Evolutionary conservation across 1,284 basidiomycete genomes (phyloP), one percentile per base, ranked within the genome.

Genomic region (Marasmius oreades): DNA sequence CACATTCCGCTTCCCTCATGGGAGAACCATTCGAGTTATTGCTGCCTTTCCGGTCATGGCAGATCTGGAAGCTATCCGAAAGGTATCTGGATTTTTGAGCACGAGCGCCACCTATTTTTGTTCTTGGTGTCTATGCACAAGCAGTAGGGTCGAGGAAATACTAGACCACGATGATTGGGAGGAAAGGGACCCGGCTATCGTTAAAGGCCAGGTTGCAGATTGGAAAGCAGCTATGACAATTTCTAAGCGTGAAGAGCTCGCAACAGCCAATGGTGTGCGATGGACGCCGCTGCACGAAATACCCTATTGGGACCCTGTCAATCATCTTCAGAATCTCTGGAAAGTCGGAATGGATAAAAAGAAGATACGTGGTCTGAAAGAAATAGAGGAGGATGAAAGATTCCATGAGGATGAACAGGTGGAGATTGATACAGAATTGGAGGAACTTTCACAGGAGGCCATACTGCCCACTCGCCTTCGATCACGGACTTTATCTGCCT

Each of bases 11-110:
- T 53, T 66, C 59, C 69, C 69, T 2, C 46, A 59, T 24, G 69
- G 69, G 10, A 59, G 61, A 28, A n/a, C 23, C 3, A 62, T 63
- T 12, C 54, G 34, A 8, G 34, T 53, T 16, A 63, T 64, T 33
- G 62, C 48, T 14, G 36, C 70, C 26, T 47, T 68, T 42, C 62
- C 65, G 43, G 50, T 62, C 2, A 62, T 71, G 62, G 66, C 64
- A 12, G 70, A 73, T 60, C 58, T 73, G 5, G 62, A 58, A 34
- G 71, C 67, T 0, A 64, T 65, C 23, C 62, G 64, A 6, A 71
- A 72, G 43, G 61, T 63, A 1, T 47, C 62, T 23, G 71, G 71
- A 0, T 70, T 63, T 62, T 55, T 63, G 24, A 31, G 52, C 1
- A 53, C 51, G 55, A 36, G 46, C 31, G 62, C 67, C 14, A 56